These are phyloP conservation scores for Pisolithus sp. DNA, from an alignment of 768 basidiomycete species.

Conservation along the genomic window DNA sequence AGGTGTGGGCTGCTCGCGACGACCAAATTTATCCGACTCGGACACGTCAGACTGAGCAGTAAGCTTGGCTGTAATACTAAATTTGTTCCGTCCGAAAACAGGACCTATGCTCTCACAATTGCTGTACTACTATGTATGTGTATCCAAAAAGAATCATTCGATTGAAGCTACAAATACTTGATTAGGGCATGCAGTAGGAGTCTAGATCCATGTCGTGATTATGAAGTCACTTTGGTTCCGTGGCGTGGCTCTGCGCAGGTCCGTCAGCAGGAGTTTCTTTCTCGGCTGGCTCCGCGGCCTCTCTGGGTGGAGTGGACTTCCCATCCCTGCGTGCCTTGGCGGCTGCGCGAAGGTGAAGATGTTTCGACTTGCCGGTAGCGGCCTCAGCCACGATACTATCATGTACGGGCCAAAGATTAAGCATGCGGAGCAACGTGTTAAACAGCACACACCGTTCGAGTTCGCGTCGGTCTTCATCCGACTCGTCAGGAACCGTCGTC, in stretches of 20 bases:
- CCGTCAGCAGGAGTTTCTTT: slow-evolving; percentile 7
- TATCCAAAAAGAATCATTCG: slow-evolving; percentile 8
- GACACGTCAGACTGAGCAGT: neutral
- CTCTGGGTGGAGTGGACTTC: slow-evolving; percentile 35
- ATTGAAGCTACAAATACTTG: slow-evolving; percentile 5
- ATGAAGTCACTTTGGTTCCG: slow-evolving; percentile 3
- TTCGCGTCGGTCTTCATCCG: slow-evolving; percentile 90
- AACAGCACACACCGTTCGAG: slow-evolving; percentile 67
- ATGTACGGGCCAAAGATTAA: slow-evolving; percentile 1
- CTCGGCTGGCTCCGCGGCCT: slow-evolving; percentile 21
- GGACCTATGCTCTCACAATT: neutral
- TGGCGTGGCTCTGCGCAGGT: slow-evolving; percentile 11
- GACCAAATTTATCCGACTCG: neutral
- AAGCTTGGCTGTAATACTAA: neutral
- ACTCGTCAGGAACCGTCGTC: slow-evolving; percentile 74
- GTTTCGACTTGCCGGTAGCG: slow-evolving; percentile 65
- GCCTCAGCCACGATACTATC: slow-evolving; percentile 82
- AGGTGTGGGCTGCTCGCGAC: neutral
- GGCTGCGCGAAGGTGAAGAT: slow-evolving; percentile 28
- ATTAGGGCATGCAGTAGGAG: slow-evolving; percentile 13
- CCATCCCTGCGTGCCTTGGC: slow-evolving; percentile 26
- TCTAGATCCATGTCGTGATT: slow-evolving; percentile 10
- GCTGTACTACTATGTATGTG: slow-evolving; percentile 1
- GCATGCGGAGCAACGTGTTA: neutral
- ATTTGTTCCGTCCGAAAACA: neutral